A percentile compares a stretch with the other conserved stretches of the same genome.
These are phyloP conservation scores for Gossypium davidsonii DNA, from an alignment of 441 rosid genomes.

Conservation along the genomic window DNA sequence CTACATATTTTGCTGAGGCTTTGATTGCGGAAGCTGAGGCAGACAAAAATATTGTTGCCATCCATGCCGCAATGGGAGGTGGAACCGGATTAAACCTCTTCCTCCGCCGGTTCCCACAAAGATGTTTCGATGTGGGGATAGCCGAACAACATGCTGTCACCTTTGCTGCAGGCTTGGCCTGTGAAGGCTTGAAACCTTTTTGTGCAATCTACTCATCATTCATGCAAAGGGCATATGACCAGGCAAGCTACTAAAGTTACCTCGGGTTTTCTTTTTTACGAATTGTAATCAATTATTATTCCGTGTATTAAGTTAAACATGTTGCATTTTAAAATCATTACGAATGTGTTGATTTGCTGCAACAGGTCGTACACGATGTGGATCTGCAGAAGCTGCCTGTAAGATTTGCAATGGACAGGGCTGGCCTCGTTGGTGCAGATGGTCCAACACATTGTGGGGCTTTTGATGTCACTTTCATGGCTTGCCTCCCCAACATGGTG, in stretches of 20 bases:
- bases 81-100: slow-evolving; percentile 84
- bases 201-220: slow-evolving; percentile 90
- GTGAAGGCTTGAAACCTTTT: slow-evolving; percentile 87
- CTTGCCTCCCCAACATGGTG: slow-evolving; percentile 96
- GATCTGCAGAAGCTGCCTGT: slow-evolving; percentile 91
- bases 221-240: slow-evolving; percentile 94
- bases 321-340: not conserved
- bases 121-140: slow-evolving; percentile 91
- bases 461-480: slow-evolving; percentile 88
- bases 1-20: slow-evolving; percentile 87
- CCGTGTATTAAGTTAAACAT: not conserved
- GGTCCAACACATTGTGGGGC: slow-evolving; percentile 96
- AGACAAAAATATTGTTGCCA: slow-evolving; percentile 74
- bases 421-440: slow-evolving; percentile 92
- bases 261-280: not conserved
- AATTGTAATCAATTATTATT: not conserved
- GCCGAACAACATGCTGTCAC: slow-evolving; percentile 97
- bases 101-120: slow-evolving; percentile 68
- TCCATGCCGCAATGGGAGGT: slow-evolving; percentile 99
- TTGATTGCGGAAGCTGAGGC: slow-evolving; percentile 82
- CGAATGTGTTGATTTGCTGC: slow-evolving; percentile 3
- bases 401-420: slow-evolving; percentile 95
- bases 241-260: slow-evolving; percentile 40
- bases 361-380: slow-evolving; percentile 91
- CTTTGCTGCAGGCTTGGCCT: slow-evolving; percentile 90